Percentiles rank a stretch among this genome's conserved stretches.
These are phyloP conservation scores for Neoascochyta sp. DNA, from an alignment of 2,329 filamentous ascomycete genomes.

Conservation along the genomic window DNA sequence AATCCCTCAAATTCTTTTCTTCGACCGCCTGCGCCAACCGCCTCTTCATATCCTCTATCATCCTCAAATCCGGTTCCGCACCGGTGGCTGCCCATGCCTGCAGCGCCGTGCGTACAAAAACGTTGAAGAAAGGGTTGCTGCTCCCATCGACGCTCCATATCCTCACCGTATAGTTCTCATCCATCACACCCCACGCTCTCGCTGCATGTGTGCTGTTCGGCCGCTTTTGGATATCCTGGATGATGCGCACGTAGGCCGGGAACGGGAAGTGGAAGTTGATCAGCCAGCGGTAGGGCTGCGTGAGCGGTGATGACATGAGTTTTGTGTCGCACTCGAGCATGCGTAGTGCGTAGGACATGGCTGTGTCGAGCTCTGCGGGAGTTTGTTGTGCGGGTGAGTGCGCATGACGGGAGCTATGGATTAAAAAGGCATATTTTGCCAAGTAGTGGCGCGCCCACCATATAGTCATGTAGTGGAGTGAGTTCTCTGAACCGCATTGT, in stretches of 20 bases:
- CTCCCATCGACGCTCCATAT: constrained; percentile 17
- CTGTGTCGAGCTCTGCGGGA: constrained; percentile 20
- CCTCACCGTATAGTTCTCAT: constrained; percentile 44
- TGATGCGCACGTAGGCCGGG: constrained; percentile 47
- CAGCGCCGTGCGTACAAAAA: constrained; percentile 56
- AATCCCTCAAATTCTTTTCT: too few species aligned
- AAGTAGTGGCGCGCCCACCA: constrained; percentile 47
- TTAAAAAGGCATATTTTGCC: constrained; percentile 50
- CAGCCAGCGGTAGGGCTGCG: constrained; percentile 45
- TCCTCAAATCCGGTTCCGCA: constrained; percentile 1
- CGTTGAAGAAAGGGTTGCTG: constrained; percentile 25
- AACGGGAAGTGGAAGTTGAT: constrained; percentile 48
- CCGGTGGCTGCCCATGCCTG: constrained; percentile 43
- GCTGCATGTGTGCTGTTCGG: constrained; percentile 36
- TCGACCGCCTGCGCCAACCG: constrained; percentile 5
- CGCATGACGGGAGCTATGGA: constrained; percentile 42
- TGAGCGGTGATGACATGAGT: constrained; percentile 42
- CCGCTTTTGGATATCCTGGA: constrained; percentile 42
- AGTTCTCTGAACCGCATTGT: constrained; percentile 25
- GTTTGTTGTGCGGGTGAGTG: constrained; percentile 11
- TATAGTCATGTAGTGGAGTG: constrained; percentile 46
- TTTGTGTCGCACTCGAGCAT: constrained; percentile 50
- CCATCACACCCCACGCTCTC: constrained; percentile 46
- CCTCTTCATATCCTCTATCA: constrained; percentile 5
- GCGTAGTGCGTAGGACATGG: constrained; percentile 32